phyloP scores from a whole-genome alignment of 148 eudicot genomes.

The Cornus kousa region DNA sequence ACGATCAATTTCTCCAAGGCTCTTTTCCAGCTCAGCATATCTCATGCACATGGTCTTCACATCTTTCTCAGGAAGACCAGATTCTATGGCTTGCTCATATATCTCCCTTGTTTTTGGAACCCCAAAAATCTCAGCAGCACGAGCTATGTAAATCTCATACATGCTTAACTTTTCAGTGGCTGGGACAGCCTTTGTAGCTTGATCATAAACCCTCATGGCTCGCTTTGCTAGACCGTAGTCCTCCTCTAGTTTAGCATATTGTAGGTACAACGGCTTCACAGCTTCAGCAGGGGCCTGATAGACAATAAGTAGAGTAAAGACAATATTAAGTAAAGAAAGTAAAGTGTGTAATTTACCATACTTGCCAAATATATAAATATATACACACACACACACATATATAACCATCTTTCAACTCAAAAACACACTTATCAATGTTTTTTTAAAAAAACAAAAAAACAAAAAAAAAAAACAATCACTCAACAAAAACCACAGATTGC shows the following conservation, averaged over 20 bases:
- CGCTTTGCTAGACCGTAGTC: conserved; percentile 86
- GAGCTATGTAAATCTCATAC: conserved; percentile 92
- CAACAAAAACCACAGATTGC: neutral
- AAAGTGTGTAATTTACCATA: neutral
- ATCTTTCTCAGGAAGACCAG: conserved; percentile 93
- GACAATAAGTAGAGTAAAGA: conserved; percentile 7
- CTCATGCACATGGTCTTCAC: conserved; percentile 78
- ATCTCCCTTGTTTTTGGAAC: conserved; percentile 90
- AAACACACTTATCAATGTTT: neutral
- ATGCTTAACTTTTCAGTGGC: conserved; percentile 82
- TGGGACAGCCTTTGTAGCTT: conserved; percentile 88
- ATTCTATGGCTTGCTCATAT: conserved; percentile 85
- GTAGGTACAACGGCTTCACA: conserved; percentile 77
- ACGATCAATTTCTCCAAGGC: conserved; percentile 92
- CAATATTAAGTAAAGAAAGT: neutral
- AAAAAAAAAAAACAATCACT: too few species aligned
- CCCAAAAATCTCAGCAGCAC: conserved; percentile 92
- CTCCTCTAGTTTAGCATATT: conserved; percentile 94
- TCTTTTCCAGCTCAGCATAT: conserved; percentile 89
- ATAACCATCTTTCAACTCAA: neutral
- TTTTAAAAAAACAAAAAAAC: too few species aligned
- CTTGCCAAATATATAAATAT: too few species aligned
- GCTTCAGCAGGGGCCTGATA: conserved; percentile 85
- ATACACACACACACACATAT: too few species aligned
- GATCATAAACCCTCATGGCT: conserved; percentile 91